Base-by-base conservation (phyloP, 495 filamentous ascomycete genomes). In the Hypoxylon intermedium region DNA sequence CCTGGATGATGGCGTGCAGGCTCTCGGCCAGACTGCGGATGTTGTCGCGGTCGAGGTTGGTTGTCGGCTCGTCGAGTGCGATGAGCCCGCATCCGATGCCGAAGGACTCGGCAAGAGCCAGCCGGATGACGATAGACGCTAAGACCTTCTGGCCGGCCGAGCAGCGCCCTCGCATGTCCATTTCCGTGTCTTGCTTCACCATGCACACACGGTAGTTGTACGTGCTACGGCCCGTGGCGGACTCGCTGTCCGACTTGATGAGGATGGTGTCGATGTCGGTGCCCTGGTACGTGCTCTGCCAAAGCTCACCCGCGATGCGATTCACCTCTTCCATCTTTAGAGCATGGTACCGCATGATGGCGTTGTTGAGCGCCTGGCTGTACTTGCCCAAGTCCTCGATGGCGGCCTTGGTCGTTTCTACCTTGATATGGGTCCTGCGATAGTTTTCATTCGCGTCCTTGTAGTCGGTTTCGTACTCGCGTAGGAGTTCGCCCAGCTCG, bases 251-350 rank as follows among this genome's bases (percentile, higher is more conserved):
- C 36, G 92, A 95, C 34, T 89, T 86, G 72, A 98, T 98, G 63
- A 96, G 82, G 72, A 98, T 96, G 7, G 91, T 93, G 75, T 99
- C 94, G 58, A 99, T 91, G 71, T 99, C 94, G 3, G 93, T 97
- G 58, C 94, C 94, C 68, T 96, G 91, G 75, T 99, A 99, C 2
- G 95, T 97, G 69, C 83, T 87, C 74, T 91, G 90, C 94, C 94
- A 99, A 16, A 99, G 85, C 72, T 99, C 94, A 63, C 90, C 91
- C 60, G 93, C 83, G 69, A 97, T 97, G 46, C 87, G 83, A 70
- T 99, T 99, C 74, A 99, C 96, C 68, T 98, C 93, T 69, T 93
- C 92, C 94, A 99, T 99, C 79, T 98, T 99, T 51, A 95, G 74
- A 16, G 85, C 82, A 74, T 99, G 94, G 69, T 92, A 98, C 62